Conservation (phyloP, 148 eudicot genomes). For the Pouteria glomerata region DNA sequence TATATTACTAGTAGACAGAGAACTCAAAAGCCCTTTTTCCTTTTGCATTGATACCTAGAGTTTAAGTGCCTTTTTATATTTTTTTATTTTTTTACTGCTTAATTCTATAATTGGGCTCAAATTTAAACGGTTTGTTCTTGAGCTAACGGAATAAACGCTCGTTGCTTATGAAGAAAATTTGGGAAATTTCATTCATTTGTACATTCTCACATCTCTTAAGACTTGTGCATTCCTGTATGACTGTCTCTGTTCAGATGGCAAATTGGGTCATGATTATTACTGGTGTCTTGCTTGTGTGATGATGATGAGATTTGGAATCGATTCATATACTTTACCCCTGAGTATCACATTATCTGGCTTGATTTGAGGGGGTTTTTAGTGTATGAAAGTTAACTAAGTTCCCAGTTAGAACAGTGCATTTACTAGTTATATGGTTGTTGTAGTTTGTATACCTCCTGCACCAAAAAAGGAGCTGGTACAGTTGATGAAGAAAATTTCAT, state of each 20-base stretch:
- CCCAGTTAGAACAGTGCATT: not conserved
- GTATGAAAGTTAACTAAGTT: not conserved
- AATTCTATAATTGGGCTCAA: not conserved
- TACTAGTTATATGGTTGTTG: slow-evolving; percentile 2
- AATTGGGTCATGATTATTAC: not conserved
- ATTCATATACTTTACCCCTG: not conserved
- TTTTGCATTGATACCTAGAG: too few species aligned
- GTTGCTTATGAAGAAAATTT: slow-evolving; percentile 2
- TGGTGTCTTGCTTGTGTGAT: too few species aligned
- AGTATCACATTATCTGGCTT: not conserved
- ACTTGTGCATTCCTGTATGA: not conserved
- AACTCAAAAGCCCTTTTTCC: not conserved
- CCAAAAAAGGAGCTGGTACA: slow-evolving; percentile 53
- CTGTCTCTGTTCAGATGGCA: not conserved
- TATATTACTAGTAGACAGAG: not conserved
- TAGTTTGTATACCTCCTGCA: slow-evolving; percentile 60
- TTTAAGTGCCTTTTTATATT: too few species aligned
- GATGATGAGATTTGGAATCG: not conserved
- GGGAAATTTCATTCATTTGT: not conserved
- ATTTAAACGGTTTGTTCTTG: not conserved
- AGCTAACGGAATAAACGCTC: not conserved
- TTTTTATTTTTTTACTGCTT: not conserved
- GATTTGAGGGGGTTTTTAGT: not conserved
- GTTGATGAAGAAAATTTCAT: slow-evolving; percentile 53
- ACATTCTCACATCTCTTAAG: not conserved